Percentiles rank a stretch among this genome's conserved stretches.
These are phyloP conservation scores for Boehmeria nivea DNA, from an alignment of 306 rosid genomes.

Conservation along the genomic window DNA sequence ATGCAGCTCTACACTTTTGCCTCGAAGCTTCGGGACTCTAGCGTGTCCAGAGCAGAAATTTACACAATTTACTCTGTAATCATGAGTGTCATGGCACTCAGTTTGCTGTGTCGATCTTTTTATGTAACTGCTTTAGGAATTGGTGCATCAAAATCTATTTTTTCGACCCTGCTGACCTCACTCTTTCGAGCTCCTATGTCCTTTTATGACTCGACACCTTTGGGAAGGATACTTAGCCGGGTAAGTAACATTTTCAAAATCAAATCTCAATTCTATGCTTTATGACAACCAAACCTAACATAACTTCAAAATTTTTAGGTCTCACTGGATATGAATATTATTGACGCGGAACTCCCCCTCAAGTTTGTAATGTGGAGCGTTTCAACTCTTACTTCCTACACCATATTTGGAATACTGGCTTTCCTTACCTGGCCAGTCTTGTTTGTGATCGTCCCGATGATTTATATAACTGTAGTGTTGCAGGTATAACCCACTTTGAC, in stretches of 20 bases:
- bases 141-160: conserved; percentile 65
- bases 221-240: conserved; percentile 89
- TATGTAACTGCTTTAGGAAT: conserved; percentile 46
- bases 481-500: too few species aligned
- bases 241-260: conserved; percentile 31
- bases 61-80: conserved; percentile 60
- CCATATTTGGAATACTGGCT: conserved; percentile 63
- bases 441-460: conserved; percentile 68
- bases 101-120: conserved; percentile 52
- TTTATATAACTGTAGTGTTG: conserved; percentile 53
- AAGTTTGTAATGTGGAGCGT: conserved; percentile 43
- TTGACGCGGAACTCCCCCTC: conserved; percentile 67
- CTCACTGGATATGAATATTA: conserved; percentile 73
- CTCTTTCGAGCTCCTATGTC: conserved; percentile 82
- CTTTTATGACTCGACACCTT: conserved; percentile 89
- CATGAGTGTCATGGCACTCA: conserved; percentile 39
- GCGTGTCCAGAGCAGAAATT: conserved; percentile 46
- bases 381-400: conserved; percentile 43
- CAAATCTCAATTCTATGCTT: neutral
- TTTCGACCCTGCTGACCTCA: conserved; percentile 58
- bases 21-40: conserved; percentile 56
- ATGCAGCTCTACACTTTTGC: conserved; percentile 86
- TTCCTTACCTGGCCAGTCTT: conserved; percentile 87
- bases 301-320: conserved; percentile 35
- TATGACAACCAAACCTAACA: conserved; percentile 6